Evolutionary conservation across 768 basidiomycete species (phyloP), one percentile per base, ranked within the genome.

Genomic region (Pleurotus salmoneostramineus): DNA sequence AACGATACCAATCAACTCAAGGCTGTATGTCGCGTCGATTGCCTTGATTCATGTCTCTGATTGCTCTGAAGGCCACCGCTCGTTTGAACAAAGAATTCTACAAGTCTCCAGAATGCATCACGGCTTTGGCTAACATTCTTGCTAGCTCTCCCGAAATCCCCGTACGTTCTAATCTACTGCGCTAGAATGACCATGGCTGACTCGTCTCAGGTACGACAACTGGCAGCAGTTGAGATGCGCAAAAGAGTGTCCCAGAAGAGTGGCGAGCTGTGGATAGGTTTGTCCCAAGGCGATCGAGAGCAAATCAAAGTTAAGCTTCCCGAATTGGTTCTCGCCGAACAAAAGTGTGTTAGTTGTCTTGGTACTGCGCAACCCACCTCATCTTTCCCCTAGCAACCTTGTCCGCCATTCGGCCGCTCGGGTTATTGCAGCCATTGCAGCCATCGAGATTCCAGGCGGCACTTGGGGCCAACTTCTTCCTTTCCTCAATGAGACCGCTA

Each of bases 151-250:
- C 89, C n/a, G 89, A 96, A 66, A 75, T 83, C 64, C 76, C 88
- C 55, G 95, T 97, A 66, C 71, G 94, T 81, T 46, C 58, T 55
- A 14, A 49, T 27, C 58, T 21, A 17, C 60, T 58, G 48, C 59
- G 35, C 58, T 34, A 52, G 33, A 50, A 55, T 35, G 50, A 50
- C 44, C 43, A 56, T 49, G 49, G 31, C 49, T 50, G 42, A 57
- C 50, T 6, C 45, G 33, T 45, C 48, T 52, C 67, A 99, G 95
- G 87, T 98, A 61, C 91, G 95, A 60, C 97, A 99, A 84, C 83
- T 99, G 17, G 93, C 95, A 49, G 95, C 95, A 6, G 95, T 98
- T 56, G 97, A 99, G 74, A 80, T 98, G 69, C 83, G 96, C 65
- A 99, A 99, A 79, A 91, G 96, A 58, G 84, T 98, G 60, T 71